These are phyloP conservation scores for Dryas alaskensis DNA, from an alignment of 306 rosid species.

Conservation along the genomic window DNA sequence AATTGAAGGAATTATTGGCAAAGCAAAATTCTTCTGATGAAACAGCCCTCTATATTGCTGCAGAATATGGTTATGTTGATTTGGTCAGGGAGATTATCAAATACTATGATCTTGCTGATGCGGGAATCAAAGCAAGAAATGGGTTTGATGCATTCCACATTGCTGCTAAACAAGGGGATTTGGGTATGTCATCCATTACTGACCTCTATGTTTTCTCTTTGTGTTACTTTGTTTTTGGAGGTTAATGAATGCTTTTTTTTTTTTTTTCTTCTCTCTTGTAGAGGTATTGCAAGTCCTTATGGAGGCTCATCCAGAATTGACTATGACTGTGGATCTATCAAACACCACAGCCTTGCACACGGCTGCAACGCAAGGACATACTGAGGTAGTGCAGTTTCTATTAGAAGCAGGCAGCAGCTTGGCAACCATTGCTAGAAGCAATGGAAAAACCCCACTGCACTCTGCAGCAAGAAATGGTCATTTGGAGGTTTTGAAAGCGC, in stretches of 20 bases:
- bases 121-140: conserved; percentile 82
- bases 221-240: conserved; percentile 20
- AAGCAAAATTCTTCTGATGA: conserved; percentile 86
- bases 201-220: background rate
- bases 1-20: conserved; percentile 47
- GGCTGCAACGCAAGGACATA: conserved; percentile 88
- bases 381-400: conserved; percentile 58
- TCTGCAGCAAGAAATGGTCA: conserved; percentile 96
- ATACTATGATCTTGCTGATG: conserved; percentile 68
- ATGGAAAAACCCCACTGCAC: conserved; percentile 91
- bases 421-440: conserved; percentile 86
- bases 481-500: conserved; percentile 57
- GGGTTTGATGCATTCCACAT: conserved; percentile 95
- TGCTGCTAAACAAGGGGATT: conserved; percentile 94
- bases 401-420: conserved; percentile 77
- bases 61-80: conserved; percentile 79
- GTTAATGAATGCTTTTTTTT: background rate
- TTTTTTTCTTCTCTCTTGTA: conserved; percentile 32
- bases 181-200: conserved; percentile 45
- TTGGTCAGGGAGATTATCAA: conserved; percentile 78
- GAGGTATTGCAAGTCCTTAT: conserved; percentile 68
- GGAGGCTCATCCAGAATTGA: conserved; percentile 76
- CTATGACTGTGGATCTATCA: conserved; percentile 88
- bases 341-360: conserved; percentile 98
- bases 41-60: conserved; percentile 83